Evolutionary conservation across 139 green algal genomes (phyloP), one percentile per base, ranked within the genome.

Genomic region (Spirogloea muscicola): DNA sequence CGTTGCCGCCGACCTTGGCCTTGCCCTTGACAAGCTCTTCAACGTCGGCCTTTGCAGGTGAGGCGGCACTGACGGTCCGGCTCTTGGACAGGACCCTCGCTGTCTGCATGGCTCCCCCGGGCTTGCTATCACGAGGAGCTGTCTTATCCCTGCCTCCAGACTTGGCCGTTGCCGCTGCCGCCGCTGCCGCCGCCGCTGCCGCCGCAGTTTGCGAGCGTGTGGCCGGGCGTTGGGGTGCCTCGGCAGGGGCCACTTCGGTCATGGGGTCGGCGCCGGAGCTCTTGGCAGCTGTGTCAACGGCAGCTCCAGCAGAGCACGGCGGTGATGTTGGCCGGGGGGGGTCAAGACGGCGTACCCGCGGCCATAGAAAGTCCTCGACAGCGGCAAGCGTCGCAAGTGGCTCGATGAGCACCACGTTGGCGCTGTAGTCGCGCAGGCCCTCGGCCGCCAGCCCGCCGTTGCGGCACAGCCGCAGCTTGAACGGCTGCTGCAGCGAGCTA

Each of bases 331-430:
- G 18, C n/a, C n/a, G n/a, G n/a, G n/a, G n/a, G 27, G 37, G 27
- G 9, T 81, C 40, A 31, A n/a, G 63, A 9, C 77, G 52, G 1
- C 88, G 81, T 2, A 98, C 92, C 0, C 91, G 77, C 2, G 87
- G 87, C 80, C 86, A 97, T 55, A 98, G 83, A 71, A 96, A 98
- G 37, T 97, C 94, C 81, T 98, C 94, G 9, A 98, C 88, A 4
- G 94, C 90, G 21, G 49, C 60, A 73, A 98, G 89, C 48, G 87
- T 96, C 21, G 92, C 94, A 27, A 98, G 83, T 0, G 94, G 93
- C 84, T 98, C 94, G 10, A 98, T 95, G 0, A 98, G 79, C 38
- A 98, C 92, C 6, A 96, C 83, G 69, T 94, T 96, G 52, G 72
- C 60, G 33, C 83, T 85, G 83, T 97, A 96, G 60, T 97, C 91